Evolutionary conservation across 352 stramenopile species (phyloP).

Genomic region (Pythium aphanidermatum): DNA sequence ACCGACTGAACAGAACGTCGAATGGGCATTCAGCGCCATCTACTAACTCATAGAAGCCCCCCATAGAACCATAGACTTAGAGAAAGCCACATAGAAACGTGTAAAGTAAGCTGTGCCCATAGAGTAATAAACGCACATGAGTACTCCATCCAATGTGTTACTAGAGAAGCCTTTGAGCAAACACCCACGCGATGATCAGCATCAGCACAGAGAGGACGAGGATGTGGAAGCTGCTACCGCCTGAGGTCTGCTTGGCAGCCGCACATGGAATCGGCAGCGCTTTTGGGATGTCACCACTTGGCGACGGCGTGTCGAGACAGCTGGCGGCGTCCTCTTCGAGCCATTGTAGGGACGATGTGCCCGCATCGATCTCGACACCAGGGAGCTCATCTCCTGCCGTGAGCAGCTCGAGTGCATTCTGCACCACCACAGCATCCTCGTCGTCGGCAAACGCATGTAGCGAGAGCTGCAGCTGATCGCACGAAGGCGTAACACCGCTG

Average conservation of each 20-base stretch:
- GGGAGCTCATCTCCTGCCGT: slow-evolving; percentile 17
- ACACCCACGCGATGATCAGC: slow-evolving; percentile 23
- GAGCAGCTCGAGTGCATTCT: slow-evolving; percentile 60
- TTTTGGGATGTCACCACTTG: slow-evolving; percentile 3
- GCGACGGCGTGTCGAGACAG: neutral
- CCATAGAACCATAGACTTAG: slow-evolving; percentile 8
- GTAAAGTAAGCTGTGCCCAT: slow-evolving; percentile 15
- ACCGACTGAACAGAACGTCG: slow-evolving; percentile 47
- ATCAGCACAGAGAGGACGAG: slow-evolving; percentile 33
- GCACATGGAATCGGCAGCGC: neutral
- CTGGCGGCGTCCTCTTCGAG: slow-evolving; percentile 3
- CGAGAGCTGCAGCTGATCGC: slow-evolving; percentile 23
- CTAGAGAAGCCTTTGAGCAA: slow-evolving; percentile 1
- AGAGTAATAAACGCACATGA: slow-evolving; percentile 1
- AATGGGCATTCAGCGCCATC: slow-evolving; percentile 73
- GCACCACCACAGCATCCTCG: slow-evolving; percentile 27
- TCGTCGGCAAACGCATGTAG: slow-evolving; percentile 49
- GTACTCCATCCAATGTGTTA: neutral
- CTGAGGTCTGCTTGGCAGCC: neutral
- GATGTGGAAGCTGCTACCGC: slow-evolving; percentile 11
- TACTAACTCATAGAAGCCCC: slow-evolving; percentile 44
- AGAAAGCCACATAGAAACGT: slow-evolving; percentile 14
- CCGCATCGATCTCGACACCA: slow-evolving; percentile 7
- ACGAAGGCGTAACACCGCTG: slow-evolving; percentile 12
- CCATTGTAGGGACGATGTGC: slow-evolving; percentile 10